Evolutionary conservation across 306 rosid genomes (phyloP).

Genomic region (Luffa aegyptiaca): DNA sequence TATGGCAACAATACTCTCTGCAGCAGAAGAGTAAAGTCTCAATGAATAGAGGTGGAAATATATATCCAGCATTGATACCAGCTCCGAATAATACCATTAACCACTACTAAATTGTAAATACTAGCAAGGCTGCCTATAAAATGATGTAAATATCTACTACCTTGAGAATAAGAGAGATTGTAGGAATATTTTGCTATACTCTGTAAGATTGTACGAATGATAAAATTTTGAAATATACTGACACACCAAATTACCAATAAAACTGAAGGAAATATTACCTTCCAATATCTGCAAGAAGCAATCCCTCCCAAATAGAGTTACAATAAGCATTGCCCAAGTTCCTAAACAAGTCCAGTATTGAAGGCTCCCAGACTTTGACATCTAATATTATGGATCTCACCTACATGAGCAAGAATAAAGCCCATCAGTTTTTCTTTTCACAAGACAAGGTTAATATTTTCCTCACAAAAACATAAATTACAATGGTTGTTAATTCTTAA

Average conservation of each 20-base stretch:
- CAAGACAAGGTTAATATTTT: not conserved
- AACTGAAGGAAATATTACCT: slow-evolving; percentile 32
- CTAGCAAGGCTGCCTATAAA: not conserved
- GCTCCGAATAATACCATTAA: not conserved
- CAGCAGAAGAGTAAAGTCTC: too few species aligned
- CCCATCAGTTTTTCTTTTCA: slow-evolving; percentile 1
- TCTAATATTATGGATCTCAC: slow-evolving; percentile 87
- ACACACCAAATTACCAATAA: not conserved
- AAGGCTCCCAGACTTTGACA: slow-evolving; percentile 91
- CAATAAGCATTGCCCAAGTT: slow-evolving; percentile 82
- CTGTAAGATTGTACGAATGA: not conserved
- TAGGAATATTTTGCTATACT: not conserved
- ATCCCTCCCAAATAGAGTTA: slow-evolving; percentile 86
- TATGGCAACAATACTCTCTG: too few species aligned
- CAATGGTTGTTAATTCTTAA: not conserved
- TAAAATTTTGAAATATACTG: not conserved
- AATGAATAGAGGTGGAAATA: too few species aligned
- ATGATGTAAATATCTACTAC: not conserved
- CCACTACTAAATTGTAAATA: not conserved
- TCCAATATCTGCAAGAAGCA: slow-evolving; percentile 39
- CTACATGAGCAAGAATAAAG: slow-evolving; percentile 40
- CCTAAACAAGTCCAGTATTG: slow-evolving; percentile 66
- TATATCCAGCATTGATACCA: not conserved
- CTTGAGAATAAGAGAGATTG: not conserved
- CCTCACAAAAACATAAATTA: not conserved